Conservation (phyloP, 768 basidiomycete genomes). For the Collybia nuda region DNA sequence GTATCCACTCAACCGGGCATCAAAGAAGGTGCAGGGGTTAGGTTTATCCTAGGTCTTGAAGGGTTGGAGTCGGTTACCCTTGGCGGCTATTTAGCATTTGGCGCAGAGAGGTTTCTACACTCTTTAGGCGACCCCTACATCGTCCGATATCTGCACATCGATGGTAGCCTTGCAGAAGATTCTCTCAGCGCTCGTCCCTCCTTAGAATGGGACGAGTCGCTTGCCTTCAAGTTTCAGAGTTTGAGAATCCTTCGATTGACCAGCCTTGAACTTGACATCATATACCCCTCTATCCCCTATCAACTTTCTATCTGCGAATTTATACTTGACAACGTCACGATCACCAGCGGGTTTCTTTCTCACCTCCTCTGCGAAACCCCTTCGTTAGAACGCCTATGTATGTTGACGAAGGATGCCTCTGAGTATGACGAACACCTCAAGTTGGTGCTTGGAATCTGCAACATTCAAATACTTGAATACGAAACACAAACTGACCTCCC, state of each 20-base stretch:
- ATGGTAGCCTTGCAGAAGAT: constrained; percentile 36
- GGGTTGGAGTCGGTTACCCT: constrained; percentile 42
- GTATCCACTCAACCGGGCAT: constrained; percentile 14
- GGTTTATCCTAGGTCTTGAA: constrained; percentile 39
- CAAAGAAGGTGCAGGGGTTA: constrained; percentile 35
- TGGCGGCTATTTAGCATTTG: constrained; percentile 46
- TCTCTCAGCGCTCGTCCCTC: constrained; percentile 30
- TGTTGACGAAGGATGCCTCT: constrained; percentile 30
- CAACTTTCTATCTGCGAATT: constrained; percentile 35
- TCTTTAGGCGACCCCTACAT: constrained; percentile 37
- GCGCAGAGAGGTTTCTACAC: constrained; percentile 48
- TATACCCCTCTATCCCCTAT: constrained; percentile 30
- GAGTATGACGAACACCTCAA: constrained; percentile 40
- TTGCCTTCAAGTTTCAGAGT: constrained; percentile 44
- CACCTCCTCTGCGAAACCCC: constrained; percentile 37
- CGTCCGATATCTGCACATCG: constrained; percentile 43
- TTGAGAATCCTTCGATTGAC: constrained; percentile 43
- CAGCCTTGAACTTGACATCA: constrained; percentile 42
- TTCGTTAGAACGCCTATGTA: constrained; percentile 31
- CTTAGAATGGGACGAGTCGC: constrained; percentile 53
- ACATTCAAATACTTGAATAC: constrained; percentile 41
- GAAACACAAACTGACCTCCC: constrained; percentile 31
- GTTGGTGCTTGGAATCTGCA: constrained; percentile 38
- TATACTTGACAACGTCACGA: constrained; percentile 41
- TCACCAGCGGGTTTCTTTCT: constrained; percentile 39